These are phyloP conservation scores for Botryotinia convoluta DNA, from an alignment of 2,329 filamentous ascomycete genomes.

Conservation along the genomic window DNA sequence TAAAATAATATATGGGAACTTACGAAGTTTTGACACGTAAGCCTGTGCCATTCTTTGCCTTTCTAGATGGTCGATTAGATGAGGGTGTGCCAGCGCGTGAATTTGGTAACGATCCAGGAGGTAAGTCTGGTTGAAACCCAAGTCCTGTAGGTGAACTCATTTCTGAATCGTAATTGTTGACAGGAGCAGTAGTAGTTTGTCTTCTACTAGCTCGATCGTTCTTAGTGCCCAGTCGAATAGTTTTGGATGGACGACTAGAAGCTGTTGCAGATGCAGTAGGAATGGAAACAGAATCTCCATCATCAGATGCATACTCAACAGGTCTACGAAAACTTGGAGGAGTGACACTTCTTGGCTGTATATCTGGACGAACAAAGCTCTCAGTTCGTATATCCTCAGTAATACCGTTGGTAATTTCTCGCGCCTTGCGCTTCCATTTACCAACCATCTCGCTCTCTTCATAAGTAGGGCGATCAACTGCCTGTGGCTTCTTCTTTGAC, in stretches of 20 bases:
- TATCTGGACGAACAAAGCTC: conserved; percentile 35
- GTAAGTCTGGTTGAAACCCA: conserved; percentile 46
- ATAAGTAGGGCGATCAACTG: conserved; percentile 23
- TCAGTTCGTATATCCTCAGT: conserved; percentile 21
- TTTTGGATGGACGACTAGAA: conserved; percentile 23
- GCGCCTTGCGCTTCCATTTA: conserved; percentile 33
- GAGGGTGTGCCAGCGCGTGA: conserved; percentile 62
- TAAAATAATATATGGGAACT: conserved; percentile 42
- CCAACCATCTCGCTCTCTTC: conserved; percentile 27
- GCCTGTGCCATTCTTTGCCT: conserved; percentile 55
- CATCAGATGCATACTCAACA: conserved; percentile 30
- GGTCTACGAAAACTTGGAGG: conserved; percentile 16
- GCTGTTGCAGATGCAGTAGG: conserved; percentile 14
- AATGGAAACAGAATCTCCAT: conserved; percentile 28
- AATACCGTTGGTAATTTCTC: conserved; percentile 30
- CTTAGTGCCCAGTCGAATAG: conserved; percentile 32
- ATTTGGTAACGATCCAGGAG: conserved; percentile 47
- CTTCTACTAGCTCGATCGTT: conserved; percentile 22
- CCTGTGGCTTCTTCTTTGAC: conserved; percentile 25
- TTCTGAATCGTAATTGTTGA: conserved; percentile 51
- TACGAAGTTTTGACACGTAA: conserved; percentile 66
- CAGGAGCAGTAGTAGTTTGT: conserved; percentile 12
- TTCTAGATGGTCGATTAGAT: conserved; percentile 54
- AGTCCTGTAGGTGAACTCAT: conserved; percentile 52
- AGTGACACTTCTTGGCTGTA: background rate